These are phyloP conservation scores for Anisodus tanguticus DNA, from an alignment of 257 asterid species.

Conservation along the genomic window DNA sequence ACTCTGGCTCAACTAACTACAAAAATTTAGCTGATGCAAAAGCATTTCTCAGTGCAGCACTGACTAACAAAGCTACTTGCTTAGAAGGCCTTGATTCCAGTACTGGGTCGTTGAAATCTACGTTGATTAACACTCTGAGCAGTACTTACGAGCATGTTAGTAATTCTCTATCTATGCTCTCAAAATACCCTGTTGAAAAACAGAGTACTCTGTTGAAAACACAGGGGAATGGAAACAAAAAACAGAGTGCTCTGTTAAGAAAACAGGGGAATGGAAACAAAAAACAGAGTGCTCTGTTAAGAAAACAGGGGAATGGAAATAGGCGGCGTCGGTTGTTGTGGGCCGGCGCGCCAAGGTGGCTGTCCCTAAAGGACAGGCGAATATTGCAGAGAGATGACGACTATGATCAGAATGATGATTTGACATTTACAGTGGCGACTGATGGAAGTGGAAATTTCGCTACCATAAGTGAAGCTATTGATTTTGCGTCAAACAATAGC, in stretches of 20 bases:
- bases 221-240: constrained; percentile 28
- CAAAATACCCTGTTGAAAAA: constrained; percentile 36
- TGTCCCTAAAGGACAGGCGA: constrained; percentile 49
- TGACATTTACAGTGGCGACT: constrained; percentile 63
- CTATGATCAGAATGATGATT: constrained; percentile 41
- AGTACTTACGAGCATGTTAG: constrained; percentile 59
- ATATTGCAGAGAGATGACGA: constrained; percentile 56
- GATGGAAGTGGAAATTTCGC: constrained; percentile 82
- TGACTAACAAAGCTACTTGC: constrained; percentile 76
- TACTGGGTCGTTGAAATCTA: constrained; percentile 57
- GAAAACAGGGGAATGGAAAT: constrained; percentile 31
- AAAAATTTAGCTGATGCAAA: constrained; percentile 57
- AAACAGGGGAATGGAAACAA: constrained; percentile 32
- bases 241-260: constrained; percentile 25
- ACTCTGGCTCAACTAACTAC: constrained; percentile 27
- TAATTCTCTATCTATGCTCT: constrained; percentile 65
- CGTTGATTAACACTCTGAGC: constrained; percentile 48
- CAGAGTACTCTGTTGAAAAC: constrained; percentile 31
- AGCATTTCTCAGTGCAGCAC: constrained; percentile 69
- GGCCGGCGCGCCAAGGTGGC: constrained; percentile 60
- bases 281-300: constrained; percentile 30
- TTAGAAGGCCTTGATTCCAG: constrained; percentile 71
- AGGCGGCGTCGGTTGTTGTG: constrained; percentile 61
- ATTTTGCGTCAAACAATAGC: constrained; percentile 70
- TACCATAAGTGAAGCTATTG: constrained; percentile 59